A percentile compares a stretch with the other conserved stretches of the same genome.
phyloP scores from a whole-genome alignment of 2,329 filamentous ascomycete genomes.

The Colletotrichum sp. region DNA sequence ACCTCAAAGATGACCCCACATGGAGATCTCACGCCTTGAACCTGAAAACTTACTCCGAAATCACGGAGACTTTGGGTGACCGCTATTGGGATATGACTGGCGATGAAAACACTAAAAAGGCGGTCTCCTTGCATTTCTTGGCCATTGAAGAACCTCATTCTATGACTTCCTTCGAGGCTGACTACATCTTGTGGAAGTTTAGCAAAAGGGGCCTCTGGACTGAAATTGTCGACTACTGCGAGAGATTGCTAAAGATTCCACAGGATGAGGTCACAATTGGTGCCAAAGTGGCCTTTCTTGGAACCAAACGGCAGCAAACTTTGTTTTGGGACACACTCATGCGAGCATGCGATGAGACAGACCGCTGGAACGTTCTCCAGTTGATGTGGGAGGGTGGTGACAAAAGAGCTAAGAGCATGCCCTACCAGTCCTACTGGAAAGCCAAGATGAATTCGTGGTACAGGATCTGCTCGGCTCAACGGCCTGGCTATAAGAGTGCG shows the following conservation, averaged over 20 bases:
- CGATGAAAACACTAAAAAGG: neutral
- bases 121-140: neutral
- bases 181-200: too few relatives aligned
- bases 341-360: neutral
- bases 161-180: too few relatives aligned
- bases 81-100: neutral
- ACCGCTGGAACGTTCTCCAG: neutral
- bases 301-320: neutral
- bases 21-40: neutral
- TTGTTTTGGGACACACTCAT: neutral
- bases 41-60: neutral
- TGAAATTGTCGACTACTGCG: neutral
- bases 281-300: neutral
- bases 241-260: neutral
- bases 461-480: neutral
- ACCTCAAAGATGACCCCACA: neutral
- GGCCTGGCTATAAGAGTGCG: neutral
- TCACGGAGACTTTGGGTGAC: neutral
- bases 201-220: neutral
- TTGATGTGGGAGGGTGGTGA: neutral
- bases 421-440: neutral
- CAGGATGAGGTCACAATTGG: neutral
- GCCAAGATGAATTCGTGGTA: neutral
- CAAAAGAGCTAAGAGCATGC: neutral
- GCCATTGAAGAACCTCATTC: neutral